Conservation (phyloP, 2,329 filamentous ascomycete genomes). For the Elsinoe necatrix region DNA sequence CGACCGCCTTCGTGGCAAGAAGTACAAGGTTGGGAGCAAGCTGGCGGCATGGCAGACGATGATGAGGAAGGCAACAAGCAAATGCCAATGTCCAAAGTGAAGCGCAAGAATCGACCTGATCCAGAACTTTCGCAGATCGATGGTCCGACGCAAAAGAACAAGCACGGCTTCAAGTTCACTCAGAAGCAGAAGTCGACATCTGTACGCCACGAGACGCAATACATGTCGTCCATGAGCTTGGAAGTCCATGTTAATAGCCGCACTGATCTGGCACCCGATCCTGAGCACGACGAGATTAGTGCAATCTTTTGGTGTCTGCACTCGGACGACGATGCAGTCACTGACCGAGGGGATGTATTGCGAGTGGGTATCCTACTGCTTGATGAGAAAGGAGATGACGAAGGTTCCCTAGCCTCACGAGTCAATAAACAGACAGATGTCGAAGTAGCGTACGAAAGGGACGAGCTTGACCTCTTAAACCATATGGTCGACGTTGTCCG, state of each 20-base stretch:
- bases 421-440: slow-evolving; percentile 52
- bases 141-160: slow-evolving; percentile 73
- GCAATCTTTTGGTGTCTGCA: slow-evolving; percentile 88
- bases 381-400: slow-evolving; percentile 35
- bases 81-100: slow-evolving; percentile 25
- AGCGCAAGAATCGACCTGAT: slow-evolving; percentile 28
- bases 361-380: slow-evolving; percentile 66
- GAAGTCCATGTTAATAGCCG: slow-evolving; percentile 88
- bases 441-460: slow-evolving; percentile 64
- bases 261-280: slow-evolving; percentile 73
- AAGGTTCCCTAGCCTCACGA: slow-evolving; percentile 49
- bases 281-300: slow-evolving; percentile 78
- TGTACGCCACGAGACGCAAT: slow-evolving; percentile 74
- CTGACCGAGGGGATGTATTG: slow-evolving; percentile 42
- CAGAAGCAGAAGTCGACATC: slow-evolving; percentile 66
- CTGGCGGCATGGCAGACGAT: slow-evolving; percentile 22
- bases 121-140: slow-evolving; percentile 72
- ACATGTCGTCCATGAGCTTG: slow-evolving; percentile 94
- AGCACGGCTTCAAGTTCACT: slow-evolving; percentile 76
- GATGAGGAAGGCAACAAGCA: slow-evolving; percentile 21
- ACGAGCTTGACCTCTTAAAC: slow-evolving; percentile 77
- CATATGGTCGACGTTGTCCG: slow-evolving; percentile 83
- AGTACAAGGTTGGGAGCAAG: slow-evolving; percentile 60
- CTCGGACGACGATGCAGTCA: slow-evolving; percentile 57
- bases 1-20: slow-evolving; percentile 62